Evolutionary conservation across 2,329 filamentous ascomycete species (phyloP).

Genomic region (Rutstroemia sydowiana): DNA sequence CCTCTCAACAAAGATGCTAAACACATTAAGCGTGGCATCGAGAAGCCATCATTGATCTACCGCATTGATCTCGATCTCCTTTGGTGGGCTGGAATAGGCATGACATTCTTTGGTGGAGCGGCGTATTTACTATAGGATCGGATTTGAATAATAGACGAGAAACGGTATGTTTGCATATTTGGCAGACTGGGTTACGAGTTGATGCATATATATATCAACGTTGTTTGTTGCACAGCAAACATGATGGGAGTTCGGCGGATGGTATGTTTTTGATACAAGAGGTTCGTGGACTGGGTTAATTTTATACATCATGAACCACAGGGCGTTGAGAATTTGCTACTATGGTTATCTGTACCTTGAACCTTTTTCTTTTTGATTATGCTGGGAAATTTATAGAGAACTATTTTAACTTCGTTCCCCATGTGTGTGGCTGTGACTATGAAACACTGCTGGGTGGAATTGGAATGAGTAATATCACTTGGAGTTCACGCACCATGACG

Average conservation of each 20-base stretch:
- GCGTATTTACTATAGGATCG: constrained; percentile 27
- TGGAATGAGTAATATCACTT: too few relatives aligned
- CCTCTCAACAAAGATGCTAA: constrained; percentile 28
- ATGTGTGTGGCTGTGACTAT: neutral
- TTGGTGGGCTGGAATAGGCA: constrained; percentile 30
- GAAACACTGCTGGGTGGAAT: neutral
- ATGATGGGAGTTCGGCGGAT: constrained; percentile 4
- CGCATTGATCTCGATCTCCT: constrained; percentile 25
- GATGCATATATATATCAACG: constrained; percentile 17
- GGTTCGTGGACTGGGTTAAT: neutral
- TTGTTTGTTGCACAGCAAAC: neutral
- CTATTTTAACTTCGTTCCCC: neutral
- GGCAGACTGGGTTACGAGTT: constrained; percentile 8
- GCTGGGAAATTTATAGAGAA: neutral
- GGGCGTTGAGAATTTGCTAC: constrained; percentile 4
- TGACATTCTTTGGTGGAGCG: constrained; percentile 29
- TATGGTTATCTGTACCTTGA: neutral
- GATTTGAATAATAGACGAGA: too few relatives aligned
- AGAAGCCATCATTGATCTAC: constrained; percentile 15
- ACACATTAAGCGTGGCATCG: constrained; percentile 24
- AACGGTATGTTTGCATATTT: constrained; percentile 16
- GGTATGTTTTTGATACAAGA: constrained; percentile 11
- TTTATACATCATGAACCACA: neutral
- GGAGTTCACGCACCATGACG: too few relatives aligned
- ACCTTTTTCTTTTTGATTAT: neutral